Evolutionary conservation across 305 asterid species (phyloP).

Genomic region (Ilex paraguariensis): DNA sequence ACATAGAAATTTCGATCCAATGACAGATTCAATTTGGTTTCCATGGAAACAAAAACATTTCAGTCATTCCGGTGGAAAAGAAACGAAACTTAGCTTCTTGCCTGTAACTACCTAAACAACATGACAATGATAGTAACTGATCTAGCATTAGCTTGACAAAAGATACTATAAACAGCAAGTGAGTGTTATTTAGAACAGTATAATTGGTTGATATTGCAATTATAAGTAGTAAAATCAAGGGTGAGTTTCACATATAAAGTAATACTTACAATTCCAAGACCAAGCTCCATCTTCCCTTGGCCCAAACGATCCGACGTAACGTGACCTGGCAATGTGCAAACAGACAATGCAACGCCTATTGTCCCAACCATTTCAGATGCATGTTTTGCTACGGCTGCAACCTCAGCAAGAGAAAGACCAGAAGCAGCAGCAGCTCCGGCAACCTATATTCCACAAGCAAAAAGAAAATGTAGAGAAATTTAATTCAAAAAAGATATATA

Average conservation of each 20-base stretch:
- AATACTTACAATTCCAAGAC: slow-evolving; percentile 92
- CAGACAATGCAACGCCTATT: slow-evolving; percentile 94
- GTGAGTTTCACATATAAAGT: not conserved
- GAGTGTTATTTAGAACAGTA: too few relatives aligned
- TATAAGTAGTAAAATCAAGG: too few relatives aligned
- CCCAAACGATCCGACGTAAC: slow-evolving; percentile 87
- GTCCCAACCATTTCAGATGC: slow-evolving; percentile 98
- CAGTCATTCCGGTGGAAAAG: too few relatives aligned
- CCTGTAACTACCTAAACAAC: too few relatives aligned
- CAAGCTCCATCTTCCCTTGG: slow-evolving; percentile 98
- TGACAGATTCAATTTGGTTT: too few relatives aligned
- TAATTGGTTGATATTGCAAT: too few relatives aligned
- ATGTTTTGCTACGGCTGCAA: slow-evolving; percentile 82
- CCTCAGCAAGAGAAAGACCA: slow-evolving; percentile 78
- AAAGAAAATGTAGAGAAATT: not conserved
- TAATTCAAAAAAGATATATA: not conserved
- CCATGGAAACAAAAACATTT: too few relatives aligned
- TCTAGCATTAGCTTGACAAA: too few relatives aligned
- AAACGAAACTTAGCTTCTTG: too few relatives aligned
- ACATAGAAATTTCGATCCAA: too few relatives aligned
- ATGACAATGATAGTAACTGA: too few relatives aligned
- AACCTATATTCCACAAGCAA: slow-evolving; percentile 44
- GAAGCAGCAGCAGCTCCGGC: slow-evolving; percentile 98
- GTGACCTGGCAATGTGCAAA: slow-evolving; percentile 96
- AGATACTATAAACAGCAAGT: too few relatives aligned